Evolutionary conservation across 345 rosid species (phyloP).

Genomic region (Geranium rotundifolium): DNA sequence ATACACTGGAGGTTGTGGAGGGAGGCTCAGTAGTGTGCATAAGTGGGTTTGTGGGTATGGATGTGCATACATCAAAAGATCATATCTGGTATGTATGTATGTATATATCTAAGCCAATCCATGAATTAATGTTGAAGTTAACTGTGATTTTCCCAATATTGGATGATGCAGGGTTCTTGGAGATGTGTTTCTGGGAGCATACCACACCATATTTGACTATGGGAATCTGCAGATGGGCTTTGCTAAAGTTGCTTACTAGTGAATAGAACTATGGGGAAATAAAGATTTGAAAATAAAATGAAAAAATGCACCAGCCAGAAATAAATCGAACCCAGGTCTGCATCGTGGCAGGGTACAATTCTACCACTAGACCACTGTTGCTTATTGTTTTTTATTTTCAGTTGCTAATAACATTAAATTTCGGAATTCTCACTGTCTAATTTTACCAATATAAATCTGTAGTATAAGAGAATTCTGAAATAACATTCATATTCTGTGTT

Average conservation of each 20-base stretch:
- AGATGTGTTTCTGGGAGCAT: constrained; percentile 39
- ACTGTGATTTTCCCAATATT: neutral
- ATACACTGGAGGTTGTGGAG: constrained; percentile 29
- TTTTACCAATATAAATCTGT: too few species aligned
- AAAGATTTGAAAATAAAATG: too few species aligned
- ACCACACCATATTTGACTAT: constrained; percentile 50
- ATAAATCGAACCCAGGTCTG: neutral
- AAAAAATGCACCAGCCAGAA: neutral
- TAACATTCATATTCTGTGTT: too few species aligned
- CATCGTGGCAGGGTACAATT: too few species aligned
- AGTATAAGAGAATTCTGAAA: too few species aligned
- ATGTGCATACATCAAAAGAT: constrained; percentile 20
- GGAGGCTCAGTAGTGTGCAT: constrained; percentile 24
- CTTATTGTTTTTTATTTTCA: too few species aligned
- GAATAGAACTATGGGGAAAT: too few species aligned
- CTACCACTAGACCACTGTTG: too few species aligned
- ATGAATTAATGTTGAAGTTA: neutral
- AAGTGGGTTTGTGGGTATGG: constrained; percentile 40
- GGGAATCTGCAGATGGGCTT: constrained; percentile 44
- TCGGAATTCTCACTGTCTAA: too few species aligned
- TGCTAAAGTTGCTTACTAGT: constrained; percentile 26
- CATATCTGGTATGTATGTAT: constrained; percentile 41
- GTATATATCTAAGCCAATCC: neutral
- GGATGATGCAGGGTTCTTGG: constrained; percentile 42
- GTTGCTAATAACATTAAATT: too few species aligned